Evolutionary conservation across 768 basidiomycete genomes (phyloP).

Genomic region (Tremella mesenterica): DNA sequence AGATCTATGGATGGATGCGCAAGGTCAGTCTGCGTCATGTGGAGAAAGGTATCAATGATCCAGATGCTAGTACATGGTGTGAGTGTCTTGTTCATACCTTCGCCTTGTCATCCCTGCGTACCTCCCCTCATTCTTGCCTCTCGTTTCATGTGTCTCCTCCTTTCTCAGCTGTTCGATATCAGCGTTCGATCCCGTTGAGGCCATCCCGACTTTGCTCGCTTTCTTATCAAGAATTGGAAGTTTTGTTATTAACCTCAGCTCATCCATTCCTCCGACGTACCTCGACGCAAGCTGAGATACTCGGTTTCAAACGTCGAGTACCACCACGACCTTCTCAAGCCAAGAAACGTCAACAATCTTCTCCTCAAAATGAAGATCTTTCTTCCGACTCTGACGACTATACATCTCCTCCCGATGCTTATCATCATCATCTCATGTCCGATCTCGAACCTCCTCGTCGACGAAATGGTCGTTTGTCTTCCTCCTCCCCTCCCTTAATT

Average conservation of each 20-base stretch:
- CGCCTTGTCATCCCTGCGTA: conserved; percentile 6
- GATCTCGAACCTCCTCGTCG: conserved; percentile 11
- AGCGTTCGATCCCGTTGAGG: no score
- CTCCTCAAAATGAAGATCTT: conserved; percentile 3
- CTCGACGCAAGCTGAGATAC: conserved; percentile 79
- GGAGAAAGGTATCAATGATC: conserved; percentile 88
- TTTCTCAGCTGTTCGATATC: no score
- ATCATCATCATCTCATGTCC: conserved; percentile 19
- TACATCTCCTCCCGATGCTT: conserved; percentile 24
- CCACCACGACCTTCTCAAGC: conserved; percentile 57
- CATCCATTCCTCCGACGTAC: conserved; percentile 86
- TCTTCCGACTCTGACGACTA: conserved; percentile 25
- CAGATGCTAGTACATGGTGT: conserved; percentile 97
- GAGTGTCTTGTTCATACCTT: conserved; percentile 41
- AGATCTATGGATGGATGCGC: conserved; percentile 99
- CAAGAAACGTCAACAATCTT: conserved; percentile 10
- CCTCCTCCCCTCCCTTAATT: background rate
- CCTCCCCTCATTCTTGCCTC: no score
- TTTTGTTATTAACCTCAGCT: conserved; percentile 49
- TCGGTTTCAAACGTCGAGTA: conserved; percentile 90
- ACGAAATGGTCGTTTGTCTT: conserved; percentile 1
- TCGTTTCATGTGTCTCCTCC: no score
- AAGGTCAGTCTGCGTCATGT: conserved; percentile 81
- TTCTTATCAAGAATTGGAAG: background rate
- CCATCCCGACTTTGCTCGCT: background rate